Evolutionary conservation across 108 stramenopile species (phyloP).

Genomic region (Nitzschia palea): DNA sequence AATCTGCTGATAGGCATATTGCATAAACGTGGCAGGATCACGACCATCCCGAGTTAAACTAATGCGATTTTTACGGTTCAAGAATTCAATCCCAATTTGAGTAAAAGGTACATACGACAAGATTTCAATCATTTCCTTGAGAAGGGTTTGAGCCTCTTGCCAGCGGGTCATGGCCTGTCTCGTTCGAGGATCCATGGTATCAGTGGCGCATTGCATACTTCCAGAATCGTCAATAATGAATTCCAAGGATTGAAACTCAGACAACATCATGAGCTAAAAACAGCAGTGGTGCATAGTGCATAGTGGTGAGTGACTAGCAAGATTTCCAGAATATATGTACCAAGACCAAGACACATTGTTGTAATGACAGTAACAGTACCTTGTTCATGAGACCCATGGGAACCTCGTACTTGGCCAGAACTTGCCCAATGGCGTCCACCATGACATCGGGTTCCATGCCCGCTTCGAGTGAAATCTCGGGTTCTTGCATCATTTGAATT

Average conservation of each 20-base stretch:
- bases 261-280: conserved; percentile 42
- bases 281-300: too few species aligned
- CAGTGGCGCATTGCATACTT: conserved; percentile 38
- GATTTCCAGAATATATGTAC: too few species aligned
- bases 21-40: conserved; percentile 32
- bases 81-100: conserved; percentile 44
- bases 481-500: conserved; percentile 59
- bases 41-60: conserved; percentile 28
- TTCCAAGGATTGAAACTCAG: conserved; percentile 43
- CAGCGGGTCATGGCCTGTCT: conserved; percentile 31
- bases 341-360: too few species aligned
- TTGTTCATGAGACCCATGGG: conserved; percentile 61
- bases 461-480: conserved; percentile 43
- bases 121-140: conserved; percentile 57
- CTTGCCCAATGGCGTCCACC: conserved; percentile 41
- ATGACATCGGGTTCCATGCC: conserved; percentile 47
- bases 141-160: conserved; percentile 44
- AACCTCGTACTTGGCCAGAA: conserved; percentile 54
- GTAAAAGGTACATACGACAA: conserved; percentile 49
- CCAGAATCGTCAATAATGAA: conserved; percentile 59
- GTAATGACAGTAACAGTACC: too few species aligned
- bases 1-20: conserved; percentile 31
- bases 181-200: conserved; percentile 30
- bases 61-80: conserved; percentile 44
- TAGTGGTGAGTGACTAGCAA: too few species aligned